Evolutionary conservation across 345 rosid species (phyloP).

Genomic region (Euphorbia tirucalli): DNA sequence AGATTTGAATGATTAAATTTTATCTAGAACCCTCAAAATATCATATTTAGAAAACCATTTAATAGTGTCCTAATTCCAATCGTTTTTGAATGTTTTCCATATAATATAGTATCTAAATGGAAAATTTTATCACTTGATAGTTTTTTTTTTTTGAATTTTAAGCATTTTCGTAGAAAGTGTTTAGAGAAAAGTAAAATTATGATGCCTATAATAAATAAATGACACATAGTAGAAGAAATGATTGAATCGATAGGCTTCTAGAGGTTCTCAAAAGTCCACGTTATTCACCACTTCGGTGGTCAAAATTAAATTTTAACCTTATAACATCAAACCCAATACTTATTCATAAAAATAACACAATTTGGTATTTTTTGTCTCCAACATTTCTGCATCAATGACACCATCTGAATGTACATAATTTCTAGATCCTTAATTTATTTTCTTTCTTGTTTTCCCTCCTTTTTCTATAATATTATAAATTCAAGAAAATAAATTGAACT

Average conservation of each 20-base stretch:
- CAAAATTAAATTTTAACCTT: background rate
- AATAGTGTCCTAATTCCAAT: no score
- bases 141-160: no score
- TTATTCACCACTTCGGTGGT: background rate
- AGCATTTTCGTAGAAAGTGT: background rate
- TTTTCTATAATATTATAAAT: no score
- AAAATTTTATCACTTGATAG: no score
- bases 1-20: no score
- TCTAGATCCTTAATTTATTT: background rate
- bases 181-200: background rate
- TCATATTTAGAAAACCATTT: no score
- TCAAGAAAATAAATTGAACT: no score
- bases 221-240: background rate
- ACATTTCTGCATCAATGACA: background rate
- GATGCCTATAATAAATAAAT: background rate
- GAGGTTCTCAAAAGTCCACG: background rate
- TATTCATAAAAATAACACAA: background rate
- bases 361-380: background rate
- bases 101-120: no score
- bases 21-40: no score
- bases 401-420: background rate
- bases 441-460: no score
- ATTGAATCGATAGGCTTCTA: background rate
- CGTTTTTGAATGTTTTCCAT: no score
- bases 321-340: background rate